Evolutionary conservation across 202 grass and related monocot species (phyloP).

Genomic region (Digitaria exilis): DNA sequence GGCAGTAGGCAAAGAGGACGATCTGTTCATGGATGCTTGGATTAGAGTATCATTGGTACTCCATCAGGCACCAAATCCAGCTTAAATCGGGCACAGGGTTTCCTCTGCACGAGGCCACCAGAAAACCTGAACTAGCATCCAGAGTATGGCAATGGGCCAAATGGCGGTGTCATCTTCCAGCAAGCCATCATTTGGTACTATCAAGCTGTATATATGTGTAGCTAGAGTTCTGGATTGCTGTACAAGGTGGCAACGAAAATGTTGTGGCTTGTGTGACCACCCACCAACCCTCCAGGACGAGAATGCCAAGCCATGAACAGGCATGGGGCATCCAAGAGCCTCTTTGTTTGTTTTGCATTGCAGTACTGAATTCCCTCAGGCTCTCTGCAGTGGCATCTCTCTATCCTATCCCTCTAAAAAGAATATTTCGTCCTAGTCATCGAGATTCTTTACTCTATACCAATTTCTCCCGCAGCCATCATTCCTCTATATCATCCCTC

Average conservation of each 20-base stretch:
- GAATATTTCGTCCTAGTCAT: too few relatives aligned
- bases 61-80: conserved; percentile 32
- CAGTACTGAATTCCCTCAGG: too few relatives aligned
- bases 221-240: conserved; percentile 4
- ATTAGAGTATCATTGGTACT: background rate
- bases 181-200: conserved; percentile 7
- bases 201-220: background rate
- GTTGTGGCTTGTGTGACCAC: conserved; percentile 30
- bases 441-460: too few relatives aligned
- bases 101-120: background rate
- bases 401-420: too few relatives aligned
- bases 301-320: background rate
- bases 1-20: background rate
- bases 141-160: background rate
- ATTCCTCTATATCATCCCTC: too few relatives aligned
- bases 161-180: conserved; percentile 7
- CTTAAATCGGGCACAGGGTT: conserved; percentile 27
- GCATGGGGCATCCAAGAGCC: background rate
- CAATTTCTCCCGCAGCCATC: too few relatives aligned
- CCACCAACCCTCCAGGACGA: conserved; percentile 27
- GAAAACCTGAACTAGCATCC: background rate
- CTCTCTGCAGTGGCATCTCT: background rate
- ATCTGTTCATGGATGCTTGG: background rate
- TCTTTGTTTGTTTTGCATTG: background rate
- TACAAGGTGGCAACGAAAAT: conserved; percentile 30